These are phyloP conservation scores for Peronospora belbahrii DNA, from an alignment of 352 stramenopile species.

Conservation along the genomic window DNA sequence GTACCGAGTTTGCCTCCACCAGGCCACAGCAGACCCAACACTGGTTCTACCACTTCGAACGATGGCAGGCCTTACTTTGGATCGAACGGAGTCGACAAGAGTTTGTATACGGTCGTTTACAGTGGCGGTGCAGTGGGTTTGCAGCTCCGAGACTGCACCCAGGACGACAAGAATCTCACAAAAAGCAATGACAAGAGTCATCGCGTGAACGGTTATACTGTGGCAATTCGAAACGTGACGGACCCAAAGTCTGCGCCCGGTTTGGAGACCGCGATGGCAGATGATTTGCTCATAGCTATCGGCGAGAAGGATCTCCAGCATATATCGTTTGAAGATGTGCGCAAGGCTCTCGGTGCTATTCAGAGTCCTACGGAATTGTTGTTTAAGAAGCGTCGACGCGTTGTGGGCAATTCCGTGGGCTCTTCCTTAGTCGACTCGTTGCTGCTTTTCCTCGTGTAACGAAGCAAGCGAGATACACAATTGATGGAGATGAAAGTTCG, in stretches of 20 bases:
- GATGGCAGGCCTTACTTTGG: slow-evolving; percentile 9
- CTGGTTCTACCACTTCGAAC: slow-evolving; percentile 16
- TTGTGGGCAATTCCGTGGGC: slow-evolving; percentile 24
- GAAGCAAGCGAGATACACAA: background rate
- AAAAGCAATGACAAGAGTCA: slow-evolving; percentile 49
- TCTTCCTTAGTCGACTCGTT: slow-evolving; percentile 51
- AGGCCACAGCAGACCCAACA: slow-evolving; percentile 9
- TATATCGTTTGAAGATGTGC: slow-evolving; percentile 52
- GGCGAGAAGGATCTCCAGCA: slow-evolving; percentile 55
- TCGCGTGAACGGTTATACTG: slow-evolving; percentile 59
- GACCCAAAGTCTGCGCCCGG: slow-evolving; percentile 36
- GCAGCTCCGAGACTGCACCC: slow-evolving; percentile 38
- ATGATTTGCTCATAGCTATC: slow-evolving; percentile 71
- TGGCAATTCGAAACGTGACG: slow-evolving; percentile 48
- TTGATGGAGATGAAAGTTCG: slow-evolving; percentile 18
- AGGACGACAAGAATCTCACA: slow-evolving; percentile 32
- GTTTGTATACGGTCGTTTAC: slow-evolving; percentile 68
- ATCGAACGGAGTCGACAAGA: slow-evolving; percentile 28
- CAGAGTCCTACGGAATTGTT: slow-evolving; percentile 40
- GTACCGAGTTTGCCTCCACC: slow-evolving; percentile 4
- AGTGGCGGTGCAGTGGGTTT: slow-evolving; percentile 39
- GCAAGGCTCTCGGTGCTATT: slow-evolving; percentile 37
- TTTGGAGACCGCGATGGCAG: slow-evolving; percentile 40
- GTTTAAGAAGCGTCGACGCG: slow-evolving; percentile 52
- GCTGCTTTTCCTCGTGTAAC: slow-evolving; percentile 64